Percentiles rank a stretch among this genome's conserved stretches.
These are phyloP conservation scores for Adenanthera pavonina DNA, from an alignment of 306 rosid genomes.

Conservation along the genomic window DNA sequence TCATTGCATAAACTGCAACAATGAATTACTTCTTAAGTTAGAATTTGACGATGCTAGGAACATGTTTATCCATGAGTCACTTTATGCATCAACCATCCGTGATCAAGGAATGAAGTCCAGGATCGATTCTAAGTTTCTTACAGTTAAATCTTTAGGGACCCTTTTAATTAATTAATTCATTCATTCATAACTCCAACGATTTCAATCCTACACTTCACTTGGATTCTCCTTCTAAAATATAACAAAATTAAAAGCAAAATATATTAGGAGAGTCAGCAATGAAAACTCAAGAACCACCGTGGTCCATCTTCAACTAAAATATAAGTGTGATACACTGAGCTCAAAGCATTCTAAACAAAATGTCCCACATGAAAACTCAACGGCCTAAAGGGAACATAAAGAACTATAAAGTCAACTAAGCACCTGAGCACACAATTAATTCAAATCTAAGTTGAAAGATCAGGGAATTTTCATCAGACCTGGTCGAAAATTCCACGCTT, in stretches of 20 bases:
- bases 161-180: not conserved
- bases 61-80: not conserved
- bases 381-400: too few relatives aligned
- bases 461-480: constrained; percentile 44
- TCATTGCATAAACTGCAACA: not conserved
- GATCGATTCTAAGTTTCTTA: not conserved
- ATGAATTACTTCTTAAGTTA: not conserved
- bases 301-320: not conserved
- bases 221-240: not conserved
- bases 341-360: not conserved
- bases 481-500: constrained; percentile 69
- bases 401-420: not conserved
- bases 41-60: not conserved
- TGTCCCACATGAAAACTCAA: not conserved
- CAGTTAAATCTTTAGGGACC: not conserved
- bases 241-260: not conserved
- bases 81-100: not conserved
- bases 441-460: not conserved
- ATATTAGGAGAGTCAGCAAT: not conserved
- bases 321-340: not conserved
- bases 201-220: not conserved
- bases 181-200: not conserved
- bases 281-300: not conserved
- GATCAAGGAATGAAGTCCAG: not conserved
- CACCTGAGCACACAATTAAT: not conserved